Base-by-base conservation (phyloP, 2,329 filamentous ascomycete genomes). In the Aciculosporium take region DNA sequence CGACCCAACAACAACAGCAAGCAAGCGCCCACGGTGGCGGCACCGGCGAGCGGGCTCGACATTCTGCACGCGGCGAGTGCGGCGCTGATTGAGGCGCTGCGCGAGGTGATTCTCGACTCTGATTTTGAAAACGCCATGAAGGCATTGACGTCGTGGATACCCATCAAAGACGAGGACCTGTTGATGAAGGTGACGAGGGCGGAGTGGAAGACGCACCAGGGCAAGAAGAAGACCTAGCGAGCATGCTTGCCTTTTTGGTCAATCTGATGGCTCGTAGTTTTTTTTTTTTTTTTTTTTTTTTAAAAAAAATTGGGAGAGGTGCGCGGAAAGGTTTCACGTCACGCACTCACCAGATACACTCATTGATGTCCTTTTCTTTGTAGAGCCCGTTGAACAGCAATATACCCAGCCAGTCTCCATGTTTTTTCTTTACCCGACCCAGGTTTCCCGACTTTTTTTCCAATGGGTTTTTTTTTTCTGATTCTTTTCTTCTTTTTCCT, bases 101-200 rank as follows among this genome's bases (percentile, higher is more conserved):
- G 85, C 29, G 85, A 94, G 47, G 85, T 94, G 39, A 69, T 98
- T 25, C 68, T 95, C 5, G 87, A 93, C 53, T 86, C 84, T 15
- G 91, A 98, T 58, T 98, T 96, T 60, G 91, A 98, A 59, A 94
- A 93, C 54, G 84, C 84, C 36, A 98, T 98, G 91, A 96, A 95
- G 65, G 83, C 88, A 7, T 68, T 98, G 47, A 96, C 91, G 24
- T 87, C 83, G 43, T 94, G 85, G 78, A 81, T 96, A 34, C 87
- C 89, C 17, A 81, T 98, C 58, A 86, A 86, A 61, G 89, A 98
- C 53, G 86, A 94, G 56, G 87, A 96, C 57, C 63, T 94, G 44
- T 71, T 98, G 53, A 94, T 98, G 85, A 81, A 80, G 53, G 85
- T 95, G 44, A 79, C 86, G 21, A 81, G 81, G 55, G 79, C 84